Conservation (phyloP, 139 green algal genomes). For the Tetratostichococcus sp. region DNA sequence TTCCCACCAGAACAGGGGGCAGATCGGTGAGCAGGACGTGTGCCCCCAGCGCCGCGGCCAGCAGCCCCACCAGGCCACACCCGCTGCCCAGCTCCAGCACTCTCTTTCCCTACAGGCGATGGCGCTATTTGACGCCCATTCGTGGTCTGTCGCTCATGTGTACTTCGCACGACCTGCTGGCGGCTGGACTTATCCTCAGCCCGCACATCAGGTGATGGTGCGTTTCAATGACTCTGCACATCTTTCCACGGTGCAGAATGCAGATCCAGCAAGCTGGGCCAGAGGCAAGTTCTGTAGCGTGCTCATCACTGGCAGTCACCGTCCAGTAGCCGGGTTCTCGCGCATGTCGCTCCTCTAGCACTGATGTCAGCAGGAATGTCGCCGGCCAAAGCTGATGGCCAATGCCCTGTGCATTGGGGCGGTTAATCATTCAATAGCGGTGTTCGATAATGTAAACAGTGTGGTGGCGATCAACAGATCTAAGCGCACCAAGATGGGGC, state of each 20-base stretch:
- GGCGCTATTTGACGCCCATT: too few relatives aligned
- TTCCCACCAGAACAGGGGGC: slow-evolving; percentile 11
- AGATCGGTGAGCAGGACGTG: slow-evolving; percentile 46
- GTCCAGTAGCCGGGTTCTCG: background rate
- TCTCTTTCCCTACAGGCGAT: slow-evolving; percentile 18
- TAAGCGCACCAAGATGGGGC: background rate
- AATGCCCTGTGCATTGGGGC: background rate
- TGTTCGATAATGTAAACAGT: background rate
- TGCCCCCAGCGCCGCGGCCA: slow-evolving; percentile 41
- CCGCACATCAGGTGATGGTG: background rate
- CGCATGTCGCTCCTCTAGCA: background rate
- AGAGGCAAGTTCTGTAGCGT: too few relatives aligned
- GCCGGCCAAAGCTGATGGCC: background rate
- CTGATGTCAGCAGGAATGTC: background rate
- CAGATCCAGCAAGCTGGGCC: too few relatives aligned
- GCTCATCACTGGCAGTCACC: too few relatives aligned
- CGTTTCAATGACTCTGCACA: too few relatives aligned
- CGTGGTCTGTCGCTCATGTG: too few relatives aligned
- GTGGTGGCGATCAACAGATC: background rate
- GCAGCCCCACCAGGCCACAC: slow-evolving; percentile 44
- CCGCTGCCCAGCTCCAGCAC: slow-evolving; percentile 51
- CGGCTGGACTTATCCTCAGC: background rate
- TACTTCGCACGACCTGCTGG: too few relatives aligned
- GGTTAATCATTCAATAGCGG: background rate
- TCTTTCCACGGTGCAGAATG: too few relatives aligned